Evolutionary conservation across 805 yeast genomes (phyloP).

Genomic region (Candida insectalens): DNA sequence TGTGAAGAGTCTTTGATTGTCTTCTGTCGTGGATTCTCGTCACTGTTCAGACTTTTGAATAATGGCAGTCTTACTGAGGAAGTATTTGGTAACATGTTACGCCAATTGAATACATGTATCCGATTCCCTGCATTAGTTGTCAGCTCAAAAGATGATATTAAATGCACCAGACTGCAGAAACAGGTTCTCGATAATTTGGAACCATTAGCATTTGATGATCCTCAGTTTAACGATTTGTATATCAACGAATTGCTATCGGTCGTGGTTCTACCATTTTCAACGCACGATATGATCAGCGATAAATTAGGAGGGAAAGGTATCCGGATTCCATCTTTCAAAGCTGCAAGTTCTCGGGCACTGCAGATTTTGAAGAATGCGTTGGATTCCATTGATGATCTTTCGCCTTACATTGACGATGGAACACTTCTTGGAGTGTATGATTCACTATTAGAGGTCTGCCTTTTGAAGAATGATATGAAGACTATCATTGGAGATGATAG

Average conservation of each 20-base stretch:
- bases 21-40: slow-evolving; percentile 42
- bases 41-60: slow-evolving; percentile 21
- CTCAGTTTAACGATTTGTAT: slow-evolving; percentile 32
- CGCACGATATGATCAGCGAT: slow-evolving; percentile 44
- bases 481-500: slow-evolving; percentile 1
- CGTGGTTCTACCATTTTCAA: slow-evolving; percentile 50
- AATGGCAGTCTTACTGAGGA: slow-evolving; percentile 15
- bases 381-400: slow-evolving; percentile 19
- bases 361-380: slow-evolving; percentile 30
- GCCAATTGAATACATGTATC: slow-evolving; percentile 54
- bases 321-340: slow-evolving; percentile 54
- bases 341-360: slow-evolving; percentile 42
- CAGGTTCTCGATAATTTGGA: slow-evolving; percentile 44
- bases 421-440: slow-evolving; percentile 35
- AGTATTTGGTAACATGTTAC: slow-evolving; percentile 41
- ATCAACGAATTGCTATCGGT: slow-evolving; percentile 47
- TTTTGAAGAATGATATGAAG: slow-evolving; percentile 30
- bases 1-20: slow-evolving; percentile 57
- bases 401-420: slow-evolving; percentile 32
- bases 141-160: slow-evolving; percentile 40
- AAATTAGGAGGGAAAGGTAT: slow-evolving; percentile 34
- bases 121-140: slow-evolving; percentile 67
- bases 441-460: slow-evolving; percentile 44
- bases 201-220: slow-evolving; percentile 15
- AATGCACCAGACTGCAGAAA: slow-evolving; percentile 55